These are phyloP conservation scores for Fusarium marasasianum DNA, from an alignment of 2,329 filamentous ascomycete genomes.

Conservation along the genomic window DNA sequence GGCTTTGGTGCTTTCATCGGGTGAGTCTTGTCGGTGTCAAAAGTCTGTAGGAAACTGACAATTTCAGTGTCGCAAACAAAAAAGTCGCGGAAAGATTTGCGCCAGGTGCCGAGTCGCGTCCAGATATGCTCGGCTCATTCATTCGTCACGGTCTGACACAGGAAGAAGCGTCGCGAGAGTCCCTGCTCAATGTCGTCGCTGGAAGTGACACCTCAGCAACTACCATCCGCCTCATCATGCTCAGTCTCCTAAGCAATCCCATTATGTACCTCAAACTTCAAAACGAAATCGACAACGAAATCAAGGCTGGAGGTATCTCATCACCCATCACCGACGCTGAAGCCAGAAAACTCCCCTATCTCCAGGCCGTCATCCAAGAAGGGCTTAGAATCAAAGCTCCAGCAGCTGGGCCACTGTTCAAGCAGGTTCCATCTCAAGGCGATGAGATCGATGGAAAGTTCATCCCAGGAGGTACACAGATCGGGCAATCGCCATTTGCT, in stretches of 20 bases:
- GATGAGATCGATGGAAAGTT: constrained; percentile 51
- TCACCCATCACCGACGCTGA: constrained; percentile 44
- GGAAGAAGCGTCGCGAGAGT: constrained; percentile 47
- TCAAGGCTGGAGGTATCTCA: constrained; percentile 49
- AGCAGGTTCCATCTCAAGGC: constrained; percentile 42
- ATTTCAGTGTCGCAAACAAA: not conserved
- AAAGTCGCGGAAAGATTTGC: constrained; percentile 8
- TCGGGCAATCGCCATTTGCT: constrained; percentile 45
- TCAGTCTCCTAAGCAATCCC: constrained; percentile 62
- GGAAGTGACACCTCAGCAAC: constrained; percentile 52
- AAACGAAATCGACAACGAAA: constrained; percentile 57
- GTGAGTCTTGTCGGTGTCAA: not conserved
- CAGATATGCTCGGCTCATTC: constrained; percentile 55
- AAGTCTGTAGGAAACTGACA: accelerated
- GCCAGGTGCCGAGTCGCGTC: not conserved
- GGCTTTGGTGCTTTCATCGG: constrained; percentile 16
- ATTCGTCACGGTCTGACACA: constrained; percentile 49
- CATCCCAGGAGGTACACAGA: constrained; percentile 44
- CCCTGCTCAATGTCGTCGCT: constrained; percentile 48
- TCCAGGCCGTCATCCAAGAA: constrained; percentile 62
- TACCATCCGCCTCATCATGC: constrained; percentile 56
- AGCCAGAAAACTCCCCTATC: constrained; percentile 54
- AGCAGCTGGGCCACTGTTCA: constrained; percentile 50
- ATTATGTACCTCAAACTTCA: constrained; percentile 57
- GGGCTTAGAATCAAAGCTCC: constrained; percentile 58